phyloP scores from a whole-genome alignment of 1,284 basidiomycete species.

The Hemileia vastatrix region DNA sequence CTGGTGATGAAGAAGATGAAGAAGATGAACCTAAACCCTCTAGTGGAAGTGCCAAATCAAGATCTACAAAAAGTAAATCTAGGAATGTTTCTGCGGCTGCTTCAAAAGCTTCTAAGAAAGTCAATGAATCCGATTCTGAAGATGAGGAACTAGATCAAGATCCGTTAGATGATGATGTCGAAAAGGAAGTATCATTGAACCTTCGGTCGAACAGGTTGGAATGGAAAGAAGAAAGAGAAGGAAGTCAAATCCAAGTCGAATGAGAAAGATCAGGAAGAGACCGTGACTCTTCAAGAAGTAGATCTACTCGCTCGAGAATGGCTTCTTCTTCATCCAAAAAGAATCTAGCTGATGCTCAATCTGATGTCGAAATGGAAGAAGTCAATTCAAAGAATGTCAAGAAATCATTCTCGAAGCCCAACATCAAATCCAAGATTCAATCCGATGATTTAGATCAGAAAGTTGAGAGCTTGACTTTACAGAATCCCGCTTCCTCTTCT shows the following conservation, averaged over 20 bases:
- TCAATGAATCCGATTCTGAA: too few species aligned
- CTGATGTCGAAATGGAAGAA: neutral
- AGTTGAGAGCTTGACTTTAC: neutral
- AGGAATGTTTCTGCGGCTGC: slow-evolving; percentile 11
- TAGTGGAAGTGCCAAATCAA: slow-evolving; percentile 20
- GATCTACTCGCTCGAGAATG: neutral
- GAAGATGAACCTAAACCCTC: slow-evolving; percentile 12
- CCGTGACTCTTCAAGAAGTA: neutral
- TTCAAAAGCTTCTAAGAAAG: neutral
- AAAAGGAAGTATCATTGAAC: neutral
- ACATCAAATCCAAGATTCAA: neutral
- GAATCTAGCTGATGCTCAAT: neutral
- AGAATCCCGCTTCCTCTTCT: neutral
- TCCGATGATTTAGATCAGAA: neutral
- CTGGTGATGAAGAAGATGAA: slow-evolving; percentile 14
- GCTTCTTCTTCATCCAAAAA: neutral
- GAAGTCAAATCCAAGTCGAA: neutral
- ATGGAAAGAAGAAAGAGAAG: neutral
- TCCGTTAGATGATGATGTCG: neutral
- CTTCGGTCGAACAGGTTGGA: neutral
- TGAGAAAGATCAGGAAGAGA: neutral
- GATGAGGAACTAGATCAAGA: too few species aligned
- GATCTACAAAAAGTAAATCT: neutral
- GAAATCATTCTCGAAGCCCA: neutral
- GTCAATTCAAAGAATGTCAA: too few species aligned